These are phyloP conservation scores for Irpex sp. DNA, from an alignment of 1,284 basidiomycete genomes.

Conservation along the genomic window DNA sequence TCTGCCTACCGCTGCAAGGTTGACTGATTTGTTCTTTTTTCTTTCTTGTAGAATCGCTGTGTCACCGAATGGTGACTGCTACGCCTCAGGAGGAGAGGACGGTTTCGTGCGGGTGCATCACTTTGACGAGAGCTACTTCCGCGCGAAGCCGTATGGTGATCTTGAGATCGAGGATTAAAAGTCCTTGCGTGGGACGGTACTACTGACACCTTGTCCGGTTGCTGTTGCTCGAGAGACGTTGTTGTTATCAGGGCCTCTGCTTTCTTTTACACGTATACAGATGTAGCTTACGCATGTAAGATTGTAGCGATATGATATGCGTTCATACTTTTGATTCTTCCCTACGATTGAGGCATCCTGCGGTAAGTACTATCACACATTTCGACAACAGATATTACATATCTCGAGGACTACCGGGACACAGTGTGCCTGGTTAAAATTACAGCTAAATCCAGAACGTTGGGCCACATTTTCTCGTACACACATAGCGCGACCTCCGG, in stretches of 20 bases:
- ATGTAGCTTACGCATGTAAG: conserved; percentile 5
- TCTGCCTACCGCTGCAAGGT: neutral
- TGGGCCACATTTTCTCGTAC: too few relatives aligned
- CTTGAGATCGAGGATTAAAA: conserved; percentile 66
- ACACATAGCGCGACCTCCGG: too few relatives aligned
- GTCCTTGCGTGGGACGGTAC: neutral
- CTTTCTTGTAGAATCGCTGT: conserved; percentile 74
- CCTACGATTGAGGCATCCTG: neutral
- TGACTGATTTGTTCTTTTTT: conserved; percentile 6
- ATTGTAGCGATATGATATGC: conserved; percentile 5
- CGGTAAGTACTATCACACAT: too few relatives aligned
- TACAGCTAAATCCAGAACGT: too few relatives aligned
- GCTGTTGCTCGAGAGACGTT: neutral
- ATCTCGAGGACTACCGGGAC: too few relatives aligned
- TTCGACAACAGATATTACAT: too few relatives aligned
- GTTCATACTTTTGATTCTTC: neutral
- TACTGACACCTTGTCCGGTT: neutral
- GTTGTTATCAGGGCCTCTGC: neutral
- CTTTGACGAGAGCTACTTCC: conserved; percentile 91
- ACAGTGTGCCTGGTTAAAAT: too few relatives aligned
- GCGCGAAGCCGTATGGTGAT: conserved; percentile 86
- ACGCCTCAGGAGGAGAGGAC: conserved; percentile 96
- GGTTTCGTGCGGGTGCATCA: conserved; percentile 92
- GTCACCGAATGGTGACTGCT: conserved; percentile 85
- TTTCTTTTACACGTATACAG: neutral